Evolutionary conservation across 2,329 filamentous ascomycete species (phyloP), one percentile per base, ranked within the genome.

Genomic region (Stemphylium beticola): DNA sequence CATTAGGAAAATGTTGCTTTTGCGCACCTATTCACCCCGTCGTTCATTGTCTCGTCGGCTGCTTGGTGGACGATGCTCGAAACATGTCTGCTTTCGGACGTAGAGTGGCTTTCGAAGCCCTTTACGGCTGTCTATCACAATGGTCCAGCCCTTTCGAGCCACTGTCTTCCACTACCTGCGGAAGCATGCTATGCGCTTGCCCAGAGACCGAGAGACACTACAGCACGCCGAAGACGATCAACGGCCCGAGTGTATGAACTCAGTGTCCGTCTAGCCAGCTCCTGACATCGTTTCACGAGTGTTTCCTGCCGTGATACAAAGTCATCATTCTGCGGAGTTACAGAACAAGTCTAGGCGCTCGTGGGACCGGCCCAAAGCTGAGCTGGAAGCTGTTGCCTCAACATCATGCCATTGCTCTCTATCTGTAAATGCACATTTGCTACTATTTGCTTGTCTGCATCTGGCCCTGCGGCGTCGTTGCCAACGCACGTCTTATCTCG

Each of bases 301-400:
- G 52, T 50, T 54, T 50, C 41, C 46, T 54, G 34, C 18, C 4
- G 46, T 45, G 36, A 34, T 50, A 54, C 52, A 54, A 38, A 18
- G 33, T 49, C 40, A 45, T 18, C 34, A 34, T 54, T 18, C 31
- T 18, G 34, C 43, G 12, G n/a, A 49, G 51, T 49, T 39, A 39
- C 45, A 49, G 45, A 32, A 18, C 51, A 37, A 43, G 32, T 38
- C 46, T 34, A 37, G 46, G 22, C 36, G 29, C 34, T 36, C 26
- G 18, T 18, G 29, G 14, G 34, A 26, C 39, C 29, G 38, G 40
- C 46, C 46, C n/a, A 33, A 39, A 34, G 39, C 37, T 49, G 46
- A 40, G 46, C 40, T 42, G 17, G 15, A 36, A 36, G 3, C 42
- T 12, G 31, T 40, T 26, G 17, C 39, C 15, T 44, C n/a, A 33